Evolutionary conservation across 176 grass and related monocot genomes (phyloP), one percentile per base, ranked within the genome.

Genomic region (Sorghum bicolor): DNA sequence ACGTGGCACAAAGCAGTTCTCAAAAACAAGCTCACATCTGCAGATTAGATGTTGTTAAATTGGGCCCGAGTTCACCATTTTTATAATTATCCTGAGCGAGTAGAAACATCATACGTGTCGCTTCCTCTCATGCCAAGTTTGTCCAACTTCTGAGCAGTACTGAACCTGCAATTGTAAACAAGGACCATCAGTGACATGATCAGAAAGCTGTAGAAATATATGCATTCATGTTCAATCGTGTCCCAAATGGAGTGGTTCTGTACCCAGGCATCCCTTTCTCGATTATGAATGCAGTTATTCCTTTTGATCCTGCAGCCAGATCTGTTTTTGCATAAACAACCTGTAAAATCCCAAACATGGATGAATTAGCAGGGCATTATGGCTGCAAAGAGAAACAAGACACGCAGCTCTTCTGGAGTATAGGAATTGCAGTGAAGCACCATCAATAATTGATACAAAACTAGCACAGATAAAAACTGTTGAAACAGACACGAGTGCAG

Each of bases 111-210:
- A 66, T 93, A 98, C 93, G 93, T 98, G 83, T 98, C 96, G 40
- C 93, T 93, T 88, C 93, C 96, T 82, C 96, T 80, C 96, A 98
- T 98, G 53, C 96, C 93, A 79, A 98, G 96, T 86, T 98, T 98
- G 85, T 98, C 96, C 58, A 98, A 80, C 77, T 98, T 95, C 64
- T 98, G 96, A 40, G 96, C 96, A 85, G 89, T 98, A 84, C 87
- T 98, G 72, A 95, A 98, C 74, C 96, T 98, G 96, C 5, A 90
- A 57, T 45, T 19, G 19, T 47, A 40, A 83, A 39, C 7, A 80
- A 67, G 58, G 5, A 31, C 0, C 6, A 14, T 74, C 1, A 79
- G 62, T 64, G 70, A 47, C 48, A 68, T 40, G 38, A 79, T 15
- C 32, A 40, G 32, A n/a, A 61, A 41, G 7, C 38, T 80, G 2